Conservation (phyloP, 345 rosid species). For the Camelina sativa region DNA sequence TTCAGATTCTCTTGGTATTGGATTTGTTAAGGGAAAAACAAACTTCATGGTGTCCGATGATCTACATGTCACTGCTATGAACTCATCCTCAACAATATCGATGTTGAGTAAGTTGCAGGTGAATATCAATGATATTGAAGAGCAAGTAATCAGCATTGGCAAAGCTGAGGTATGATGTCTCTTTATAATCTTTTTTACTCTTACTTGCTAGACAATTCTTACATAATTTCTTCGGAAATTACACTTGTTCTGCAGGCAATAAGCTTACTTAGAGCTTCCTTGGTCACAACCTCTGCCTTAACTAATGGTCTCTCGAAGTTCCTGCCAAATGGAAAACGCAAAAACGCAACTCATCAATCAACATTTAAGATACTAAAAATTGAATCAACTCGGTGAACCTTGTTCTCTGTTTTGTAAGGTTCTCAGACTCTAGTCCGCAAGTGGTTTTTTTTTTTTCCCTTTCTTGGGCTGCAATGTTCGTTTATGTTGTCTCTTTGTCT, state of each 20-base stretch:
- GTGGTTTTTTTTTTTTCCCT: too few species aligned
- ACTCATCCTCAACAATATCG: conserved; percentile 16
- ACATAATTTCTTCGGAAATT: background rate
- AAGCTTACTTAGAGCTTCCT: conserved; percentile 33
- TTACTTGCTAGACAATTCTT: background rate
- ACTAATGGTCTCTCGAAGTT: conserved; percentile 17
- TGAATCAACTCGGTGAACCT: conserved; percentile 4
- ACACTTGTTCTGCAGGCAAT: conserved; percentile 10
- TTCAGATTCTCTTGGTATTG: conserved; percentile 2
- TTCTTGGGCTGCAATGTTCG: too few species aligned
- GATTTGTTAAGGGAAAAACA: conserved; percentile 24
- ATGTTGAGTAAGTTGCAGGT: conserved; percentile 14
- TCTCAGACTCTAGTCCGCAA: too few species aligned
- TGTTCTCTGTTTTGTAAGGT: background rate
- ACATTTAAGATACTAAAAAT: conserved; percentile 2
- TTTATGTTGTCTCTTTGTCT: too few species aligned
- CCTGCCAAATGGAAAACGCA: background rate
- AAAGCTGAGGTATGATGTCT: conserved; percentile 19
- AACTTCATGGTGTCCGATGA: conserved; percentile 30
- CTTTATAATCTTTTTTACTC: background rate
- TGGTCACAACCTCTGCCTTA: conserved; percentile 24
- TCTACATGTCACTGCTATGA: conserved; percentile 24
- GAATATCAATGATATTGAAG: conserved; percentile 30
- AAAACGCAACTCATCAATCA: background rate
- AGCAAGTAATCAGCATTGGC: conserved; percentile 29